Percentiles rank a stretch among this genome's conserved stretches.
phyloP scores from a whole-genome alignment of 495 filamentous ascomycete genomes.

The Hypoxylon intermedium region DNA sequence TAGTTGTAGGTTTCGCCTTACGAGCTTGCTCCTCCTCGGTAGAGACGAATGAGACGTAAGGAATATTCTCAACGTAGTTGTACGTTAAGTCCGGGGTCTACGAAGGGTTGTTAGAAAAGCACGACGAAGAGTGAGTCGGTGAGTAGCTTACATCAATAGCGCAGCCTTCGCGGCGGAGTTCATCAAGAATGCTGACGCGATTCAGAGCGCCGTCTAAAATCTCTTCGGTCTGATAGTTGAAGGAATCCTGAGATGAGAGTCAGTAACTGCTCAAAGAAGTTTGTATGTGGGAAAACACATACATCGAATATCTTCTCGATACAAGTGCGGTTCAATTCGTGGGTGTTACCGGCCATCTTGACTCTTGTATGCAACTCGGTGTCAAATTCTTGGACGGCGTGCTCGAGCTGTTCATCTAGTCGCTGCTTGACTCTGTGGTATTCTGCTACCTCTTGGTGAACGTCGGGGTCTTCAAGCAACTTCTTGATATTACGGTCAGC shows the following conservation, averaged over 20 bases:
- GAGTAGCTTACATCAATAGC: conserved; percentile 53
- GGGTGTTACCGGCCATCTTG: conserved; percentile 23
- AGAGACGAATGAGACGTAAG: conserved; percentile 41
- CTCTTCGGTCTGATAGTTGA: conserved; percentile 44
- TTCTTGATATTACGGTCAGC: conserved; percentile 49
- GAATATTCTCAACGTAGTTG: conserved; percentile 44
- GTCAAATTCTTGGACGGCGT: conserved; percentile 26
- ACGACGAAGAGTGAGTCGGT: too few species aligned
- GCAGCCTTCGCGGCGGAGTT: conserved; percentile 46
- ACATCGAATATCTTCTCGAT: conserved; percentile 33
- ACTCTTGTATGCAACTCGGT: conserved; percentile 19
- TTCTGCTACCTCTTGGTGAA: conserved; percentile 44
- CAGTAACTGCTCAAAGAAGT: conserved; percentile 17
- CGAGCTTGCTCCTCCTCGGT: conserved; percentile 9
- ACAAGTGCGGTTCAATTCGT: conserved; percentile 15
- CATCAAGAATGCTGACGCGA: conserved; percentile 43
- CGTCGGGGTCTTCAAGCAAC: conserved; percentile 42
- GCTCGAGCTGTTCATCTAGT: conserved; percentile 42
- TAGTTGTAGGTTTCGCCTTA: conserved; percentile 37
- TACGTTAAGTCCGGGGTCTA: conserved; percentile 47
- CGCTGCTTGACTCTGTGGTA: conserved; percentile 38
- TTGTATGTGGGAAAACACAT: conserved; percentile 10
- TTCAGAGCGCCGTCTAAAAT: conserved; percentile 47
- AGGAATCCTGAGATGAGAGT: conserved; percentile 27
- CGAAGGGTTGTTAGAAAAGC: conserved; percentile 20